Evolutionary conservation across 495 filamentous ascomycete genomes (phyloP), one percentile per base, ranked within the genome.

Genomic region (Aspergillus asperescens): DNA sequence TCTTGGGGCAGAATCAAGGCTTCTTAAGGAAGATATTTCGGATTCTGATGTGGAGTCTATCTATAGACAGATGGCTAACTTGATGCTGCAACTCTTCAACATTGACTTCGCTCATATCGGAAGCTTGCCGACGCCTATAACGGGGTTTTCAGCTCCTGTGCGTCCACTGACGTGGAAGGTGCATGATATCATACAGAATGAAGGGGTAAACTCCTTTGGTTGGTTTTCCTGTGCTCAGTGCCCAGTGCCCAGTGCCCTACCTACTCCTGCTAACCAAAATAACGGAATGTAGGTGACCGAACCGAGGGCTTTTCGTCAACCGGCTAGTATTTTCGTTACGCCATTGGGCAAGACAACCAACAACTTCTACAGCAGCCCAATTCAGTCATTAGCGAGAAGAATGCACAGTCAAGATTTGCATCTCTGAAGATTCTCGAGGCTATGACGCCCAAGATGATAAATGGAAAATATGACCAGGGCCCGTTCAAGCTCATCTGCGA

Each of bases 401-500:
- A 60, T 38, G 63, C 56, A 22, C 42, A 49, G 57, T 55, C 32
- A 13, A 63, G 54, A 58, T 69, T 62, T 52, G 20, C 48, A 1
- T 25, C 56, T 7, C 62, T 64, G 10, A 63, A 66, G 20, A 48
- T 60, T 31, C 47, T 72, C 2, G 52, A 57, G 57, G 10, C 28
- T 19, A 45, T 68, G 47, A 54, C 62, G 37, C 57, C 43, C n/a
- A n/a, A 62, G 8, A 55, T 61, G n/a, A 31, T 65, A 8, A 34
- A 70, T 20, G 7, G n/a, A 19, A 52, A 63, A 16, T 70, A 70
- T 52, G 57, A 70, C n/a, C 28, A 20, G 31, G 7, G 54, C 54
- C 47, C 47, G 16, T 71, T 73, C 29, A 68, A 73, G 45, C 50
- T 71, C 1, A 64, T 73, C 28, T 69, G 66, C 49, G 63, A 73